Evolutionary conservation across 768 basidiomycete genomes (phyloP).

Genomic region (Filobasidium wieringae): DNA sequence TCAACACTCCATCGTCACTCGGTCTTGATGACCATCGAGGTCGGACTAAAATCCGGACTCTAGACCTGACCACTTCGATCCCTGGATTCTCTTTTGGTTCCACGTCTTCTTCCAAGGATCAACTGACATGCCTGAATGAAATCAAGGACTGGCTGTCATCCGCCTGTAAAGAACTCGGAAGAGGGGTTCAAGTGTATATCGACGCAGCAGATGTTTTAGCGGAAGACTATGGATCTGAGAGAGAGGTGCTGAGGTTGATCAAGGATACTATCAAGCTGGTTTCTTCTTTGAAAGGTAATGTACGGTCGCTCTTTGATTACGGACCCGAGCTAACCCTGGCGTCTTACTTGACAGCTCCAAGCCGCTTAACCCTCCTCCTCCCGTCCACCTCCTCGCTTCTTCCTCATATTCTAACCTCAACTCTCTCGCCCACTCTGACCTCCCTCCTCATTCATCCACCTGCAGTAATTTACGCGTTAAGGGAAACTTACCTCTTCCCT

Average conservation of each 20-base stretch:
- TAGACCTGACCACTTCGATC: conserved; percentile 23
- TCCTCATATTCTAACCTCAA: conserved; percentile 19
- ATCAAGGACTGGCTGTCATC: conserved; percentile 1
- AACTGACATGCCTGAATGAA: background rate
- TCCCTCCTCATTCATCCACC: conserved; percentile 51
- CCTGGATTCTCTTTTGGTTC: conserved; percentile 17
- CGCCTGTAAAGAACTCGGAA: conserved; percentile 6
- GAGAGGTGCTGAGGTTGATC: conserved; percentile 16
- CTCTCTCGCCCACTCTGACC: conserved; percentile 21
- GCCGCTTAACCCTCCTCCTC: conserved; percentile 25
- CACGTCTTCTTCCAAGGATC: background rate
- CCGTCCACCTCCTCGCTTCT: conserved; percentile 17
- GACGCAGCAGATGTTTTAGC: conserved; percentile 30
- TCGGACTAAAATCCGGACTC: background rate
- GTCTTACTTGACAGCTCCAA: conserved; percentile 21
- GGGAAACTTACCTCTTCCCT: conserved; percentile 56
- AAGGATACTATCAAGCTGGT: conserved; percentile 16
- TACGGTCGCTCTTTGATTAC: background rate
- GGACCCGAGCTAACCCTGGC: background rate
- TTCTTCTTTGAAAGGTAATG: conserved; percentile 25
- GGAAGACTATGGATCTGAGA: conserved; percentile 23
- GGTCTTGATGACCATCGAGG: conserved; percentile 8
- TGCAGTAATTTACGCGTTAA: conserved; percentile 55
- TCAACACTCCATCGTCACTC: conserved; percentile 17
- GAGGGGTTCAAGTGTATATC: conserved; percentile 27